Conservation (phyloP, 805 yeast genomes). For the Candida maltosa region DNA sequence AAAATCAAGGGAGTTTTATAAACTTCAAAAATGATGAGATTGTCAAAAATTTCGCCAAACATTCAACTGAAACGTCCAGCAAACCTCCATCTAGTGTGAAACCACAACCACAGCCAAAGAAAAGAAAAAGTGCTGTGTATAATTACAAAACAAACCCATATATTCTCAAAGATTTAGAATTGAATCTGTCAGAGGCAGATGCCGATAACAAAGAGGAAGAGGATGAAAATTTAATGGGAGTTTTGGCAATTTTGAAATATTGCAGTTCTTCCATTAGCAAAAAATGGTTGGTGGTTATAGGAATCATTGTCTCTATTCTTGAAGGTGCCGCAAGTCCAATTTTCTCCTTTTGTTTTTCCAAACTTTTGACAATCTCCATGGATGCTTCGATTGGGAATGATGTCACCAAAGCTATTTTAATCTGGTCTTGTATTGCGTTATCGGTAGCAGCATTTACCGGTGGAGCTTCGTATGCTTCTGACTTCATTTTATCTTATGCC, state of each 20-base stretch:
- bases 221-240: conserved; percentile 14
- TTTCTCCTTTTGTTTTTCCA: conserved; percentile 75
- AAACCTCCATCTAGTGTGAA: no score
- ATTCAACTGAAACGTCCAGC: no score
- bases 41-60: conserved; percentile 7
- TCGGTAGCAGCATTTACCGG: conserved; percentile 67
- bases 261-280: conserved; percentile 18
- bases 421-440: conserved; percentile 70
- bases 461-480: conserved; percentile 47
- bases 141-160: conserved; percentile 20
- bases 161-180: conserved; percentile 17
- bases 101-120: no score
- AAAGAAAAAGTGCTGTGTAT: conserved; percentile 6
- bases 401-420: conserved; percentile 31
- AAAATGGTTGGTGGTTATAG: conserved; percentile 36
- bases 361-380: conserved; percentile 61
- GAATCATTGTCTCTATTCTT: conserved; percentile 49
- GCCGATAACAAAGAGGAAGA: conserved; percentile 8
- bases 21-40: conserved; percentile 8
- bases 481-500: conserved; percentile 47
- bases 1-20: conserved; percentile 13
- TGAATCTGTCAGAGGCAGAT: not conserved
- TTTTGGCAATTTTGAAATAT: conserved; percentile 20
- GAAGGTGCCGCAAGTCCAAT: conserved; percentile 71
- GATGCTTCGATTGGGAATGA: conserved; percentile 34